Base-by-base conservation (phyloP, 345 rosid genomes). In the Populus simonii region DNA sequence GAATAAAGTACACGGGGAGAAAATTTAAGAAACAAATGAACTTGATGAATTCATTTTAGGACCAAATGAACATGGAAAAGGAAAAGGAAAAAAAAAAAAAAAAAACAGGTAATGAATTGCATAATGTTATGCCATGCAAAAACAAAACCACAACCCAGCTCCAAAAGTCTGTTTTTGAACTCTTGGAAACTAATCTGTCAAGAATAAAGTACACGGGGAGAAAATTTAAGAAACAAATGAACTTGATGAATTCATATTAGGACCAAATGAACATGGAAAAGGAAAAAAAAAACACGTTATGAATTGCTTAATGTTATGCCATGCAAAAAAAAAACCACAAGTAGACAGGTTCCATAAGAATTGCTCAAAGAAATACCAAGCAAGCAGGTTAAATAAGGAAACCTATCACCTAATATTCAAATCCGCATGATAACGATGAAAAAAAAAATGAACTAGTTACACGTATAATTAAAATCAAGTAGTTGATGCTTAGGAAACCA, bases 161-260 rank as follows among this genome's bases (percentile, higher is more conserved):
- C 98, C 35, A 96, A 90, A 75, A 93, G 91, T 89, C 90, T 92
- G 88, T 96, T 92, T 76, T 91, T 92, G 85, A 93, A 93, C 86
- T 96, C 99, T 76, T 96, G 99, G 90, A 93, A 96, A 79, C 97
- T 93, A 81, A 96, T 89, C 97, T 96, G 95, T 71, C 18, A 29
- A 76, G 33, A 33, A 68, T 7, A 78, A 66, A 51, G 70, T 12
- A 45, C 0, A 35, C 7, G 10, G 31, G 33, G 9, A 29, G n/a
- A 68, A 59, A 25, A 63, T 20, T 8, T 16, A 17, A 33, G 33
- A 16, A 68, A 68, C 36, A 59, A 20, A 12, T 0, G 13, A 13
- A 25, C 45, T 67, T 20, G 10, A 8, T 31, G 7, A 16, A 17
- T 35, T 67, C 53, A 36, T 41, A 62, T 4, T 27, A 29, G 17